These are phyloP conservation scores for Hordeum marinum DNA, from an alignment of 176 grass and related monocot genomes.

Conservation along the genomic window DNA sequence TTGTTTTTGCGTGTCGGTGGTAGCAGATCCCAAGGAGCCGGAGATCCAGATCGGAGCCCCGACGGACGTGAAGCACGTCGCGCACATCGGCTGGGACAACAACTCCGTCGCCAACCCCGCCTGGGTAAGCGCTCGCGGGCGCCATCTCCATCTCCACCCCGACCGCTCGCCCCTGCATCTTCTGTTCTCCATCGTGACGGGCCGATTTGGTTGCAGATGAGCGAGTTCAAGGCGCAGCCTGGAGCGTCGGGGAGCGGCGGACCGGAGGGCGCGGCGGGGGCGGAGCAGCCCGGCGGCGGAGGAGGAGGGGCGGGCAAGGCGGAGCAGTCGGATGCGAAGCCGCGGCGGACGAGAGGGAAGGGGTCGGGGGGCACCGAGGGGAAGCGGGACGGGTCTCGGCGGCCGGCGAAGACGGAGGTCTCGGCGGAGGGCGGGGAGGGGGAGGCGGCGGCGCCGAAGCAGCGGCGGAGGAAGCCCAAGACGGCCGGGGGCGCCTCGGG, in stretches of 20 bases:
- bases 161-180: constrained; percentile 1
- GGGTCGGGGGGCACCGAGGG: constrained; percentile 16
- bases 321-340: constrained; percentile 23
- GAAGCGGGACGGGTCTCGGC: constrained; percentile 31
- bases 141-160: not conserved
- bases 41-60: constrained; percentile 90
- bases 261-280: not conserved
- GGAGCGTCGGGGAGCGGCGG: constrained; percentile 1
- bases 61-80: constrained; percentile 96
- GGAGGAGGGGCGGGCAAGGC: not conserved
- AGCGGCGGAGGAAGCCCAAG: constrained; percentile 45
- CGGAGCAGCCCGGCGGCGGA: not conserved
- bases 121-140: constrained; percentile 41
- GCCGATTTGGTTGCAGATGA: constrained; percentile 27
- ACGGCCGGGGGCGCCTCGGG: constrained; percentile 27
- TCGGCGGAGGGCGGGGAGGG: constrained; percentile 31
- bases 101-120: constrained; percentile 41
- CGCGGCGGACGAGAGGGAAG: constrained; percentile 35
- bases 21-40: constrained; percentile 60
- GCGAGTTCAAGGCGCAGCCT: constrained; percentile 36
- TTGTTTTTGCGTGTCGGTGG: not conserved
- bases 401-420: not conserved
- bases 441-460: constrained; percentile 30
- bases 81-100: constrained; percentile 92
- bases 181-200: not conserved